A percentile compares a stretch with the other conserved stretches of the same genome.
phyloP scores from a whole-genome alignment of 139 green algal genomes.

The Coccomyxa sp. region DNA sequence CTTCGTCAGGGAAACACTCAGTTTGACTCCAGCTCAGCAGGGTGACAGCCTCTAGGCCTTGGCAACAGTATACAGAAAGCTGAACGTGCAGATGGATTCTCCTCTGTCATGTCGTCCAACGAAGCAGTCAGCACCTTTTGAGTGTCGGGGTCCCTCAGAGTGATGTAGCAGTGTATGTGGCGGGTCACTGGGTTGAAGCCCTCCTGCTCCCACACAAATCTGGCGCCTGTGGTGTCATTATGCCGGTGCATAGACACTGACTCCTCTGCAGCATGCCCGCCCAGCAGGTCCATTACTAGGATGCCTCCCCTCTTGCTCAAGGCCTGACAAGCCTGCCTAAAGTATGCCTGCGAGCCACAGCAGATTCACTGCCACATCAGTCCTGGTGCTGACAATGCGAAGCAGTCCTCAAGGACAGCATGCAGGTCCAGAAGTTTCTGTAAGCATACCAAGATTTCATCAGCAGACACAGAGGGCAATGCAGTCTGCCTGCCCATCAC shows the following conservation, averaged over 20 bases:
- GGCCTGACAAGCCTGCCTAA: conserved; percentile 6
- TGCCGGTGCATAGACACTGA: not conserved
- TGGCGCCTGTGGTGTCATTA: conserved; percentile 10
- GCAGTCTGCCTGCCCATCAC: not conserved
- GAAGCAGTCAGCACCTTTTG: not conserved
- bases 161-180: conserved; percentile 16
- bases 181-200: conserved; percentile 15
- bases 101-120: not conserved
- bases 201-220: conserved; percentile 24
- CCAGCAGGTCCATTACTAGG: conserved; percentile 21
- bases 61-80: not conserved
- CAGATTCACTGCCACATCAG: not conserved
- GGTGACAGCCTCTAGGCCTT: not conserved
- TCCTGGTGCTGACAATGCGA: not conserved
- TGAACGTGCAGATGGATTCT: not conserved
- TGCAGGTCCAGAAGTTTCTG: not conserved
- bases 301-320: conserved; percentile 15
- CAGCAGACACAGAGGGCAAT: not conserved
- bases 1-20: not conserved
- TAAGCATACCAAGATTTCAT: not conserved
- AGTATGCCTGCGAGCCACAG: conserved; percentile 3
- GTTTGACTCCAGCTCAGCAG: not conserved
- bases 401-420: not conserved
- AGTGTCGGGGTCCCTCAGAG: conserved; percentile 3
- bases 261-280: conserved; percentile 14